Evolutionary conservation across 768 basidiomycete species (phyloP).

Genomic region (Boletus eberwhitei): DNA sequence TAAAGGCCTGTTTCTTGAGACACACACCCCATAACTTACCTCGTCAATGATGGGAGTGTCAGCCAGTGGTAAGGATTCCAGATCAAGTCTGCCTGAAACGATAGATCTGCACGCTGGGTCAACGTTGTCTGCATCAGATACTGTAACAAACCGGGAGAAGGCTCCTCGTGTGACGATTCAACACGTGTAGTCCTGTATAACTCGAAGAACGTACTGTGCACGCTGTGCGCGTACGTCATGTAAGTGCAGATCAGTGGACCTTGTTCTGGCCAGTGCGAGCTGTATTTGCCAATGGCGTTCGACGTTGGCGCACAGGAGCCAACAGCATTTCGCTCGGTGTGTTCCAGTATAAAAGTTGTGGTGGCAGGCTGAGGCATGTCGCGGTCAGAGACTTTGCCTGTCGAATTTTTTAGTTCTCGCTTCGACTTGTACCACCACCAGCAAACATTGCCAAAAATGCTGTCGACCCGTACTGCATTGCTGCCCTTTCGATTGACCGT

Average conservation of each 20-base stretch:
- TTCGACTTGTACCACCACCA: constrained; percentile 3
- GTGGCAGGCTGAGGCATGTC: not conserved
- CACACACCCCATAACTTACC: not conserved
- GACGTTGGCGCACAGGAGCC: constrained; percentile 8
- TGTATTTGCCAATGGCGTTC: constrained; percentile 6
- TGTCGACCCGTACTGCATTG: constrained; percentile 27
- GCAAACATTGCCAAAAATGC: constrained; percentile 19
- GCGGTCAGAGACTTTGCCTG: not conserved
- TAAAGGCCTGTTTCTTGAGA: not conserved
- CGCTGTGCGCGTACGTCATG: not conserved
- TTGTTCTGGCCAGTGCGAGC: not conserved
- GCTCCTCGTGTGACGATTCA: not conserved
- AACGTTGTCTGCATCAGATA: not conserved
- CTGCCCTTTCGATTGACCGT: constrained; percentile 29
- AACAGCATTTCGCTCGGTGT: constrained; percentile 20
- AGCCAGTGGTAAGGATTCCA: not conserved
- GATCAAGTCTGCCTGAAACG: not conserved
- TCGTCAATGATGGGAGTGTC: not conserved
- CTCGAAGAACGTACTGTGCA: not conserved
- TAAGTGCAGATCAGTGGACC: not conserved
- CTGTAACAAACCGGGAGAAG: not conserved
- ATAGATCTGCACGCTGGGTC: not conserved
- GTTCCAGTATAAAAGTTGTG: not conserved
- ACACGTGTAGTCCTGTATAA: not conserved
- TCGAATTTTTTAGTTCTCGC: not conserved